These are phyloP conservation scores for Starmerella lactis-condensi DNA, from an alignment of 805 yeast species.

Conservation along the genomic window DNA sequence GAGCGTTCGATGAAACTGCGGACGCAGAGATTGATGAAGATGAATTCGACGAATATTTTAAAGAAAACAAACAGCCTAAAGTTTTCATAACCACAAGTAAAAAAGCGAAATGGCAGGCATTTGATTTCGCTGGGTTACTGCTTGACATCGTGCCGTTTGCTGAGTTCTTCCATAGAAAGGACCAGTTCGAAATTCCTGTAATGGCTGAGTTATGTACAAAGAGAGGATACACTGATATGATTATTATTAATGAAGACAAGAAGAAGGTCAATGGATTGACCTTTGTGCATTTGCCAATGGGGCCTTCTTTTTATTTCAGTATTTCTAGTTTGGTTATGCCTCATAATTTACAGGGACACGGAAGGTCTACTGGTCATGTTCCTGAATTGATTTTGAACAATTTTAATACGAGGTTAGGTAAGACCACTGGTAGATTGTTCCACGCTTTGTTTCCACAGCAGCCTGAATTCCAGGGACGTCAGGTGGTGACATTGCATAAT, in stretches of 20 bases:
- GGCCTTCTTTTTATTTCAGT: slow-evolving; percentile 87
- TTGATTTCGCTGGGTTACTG: slow-evolving; percentile 72
- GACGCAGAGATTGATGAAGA: slow-evolving; percentile 29
- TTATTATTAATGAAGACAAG: slow-evolving; percentile 86
- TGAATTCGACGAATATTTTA: slow-evolving; percentile 39
- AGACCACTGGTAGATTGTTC: slow-evolving; percentile 79
- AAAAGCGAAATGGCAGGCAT: slow-evolving; percentile 68
- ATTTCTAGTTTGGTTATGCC: slow-evolving; percentile 60
- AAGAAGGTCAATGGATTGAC: slow-evolving; percentile 82
- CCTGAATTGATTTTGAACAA: slow-evolving; percentile 88
- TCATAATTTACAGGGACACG: slow-evolving; percentile 67
- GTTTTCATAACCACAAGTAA: slow-evolving; percentile 78
- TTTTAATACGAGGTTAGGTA: slow-evolving; percentile 81
- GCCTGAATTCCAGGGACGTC: slow-evolving; percentile 90
- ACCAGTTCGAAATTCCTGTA: slow-evolving; percentile 66
- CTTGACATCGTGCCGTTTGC: slow-evolving; percentile 72
- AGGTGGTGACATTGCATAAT: slow-evolving; percentile 86
- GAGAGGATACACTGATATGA: slow-evolving; percentile 70
- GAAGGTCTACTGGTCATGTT: slow-evolving; percentile 70
- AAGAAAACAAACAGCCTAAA: slow-evolving; percentile 49
- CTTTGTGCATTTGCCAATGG: slow-evolving; percentile 81
- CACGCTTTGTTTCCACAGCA: slow-evolving; percentile 81
- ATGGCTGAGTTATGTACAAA: slow-evolving; percentile 69
- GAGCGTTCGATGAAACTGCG: slow-evolving; percentile 77
- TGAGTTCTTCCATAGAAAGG: slow-evolving; percentile 71